These are phyloP conservation scores for Wickerhamomyces ciferrii DNA, from an alignment of 805 yeast genomes.

Conservation along the genomic window DNA sequence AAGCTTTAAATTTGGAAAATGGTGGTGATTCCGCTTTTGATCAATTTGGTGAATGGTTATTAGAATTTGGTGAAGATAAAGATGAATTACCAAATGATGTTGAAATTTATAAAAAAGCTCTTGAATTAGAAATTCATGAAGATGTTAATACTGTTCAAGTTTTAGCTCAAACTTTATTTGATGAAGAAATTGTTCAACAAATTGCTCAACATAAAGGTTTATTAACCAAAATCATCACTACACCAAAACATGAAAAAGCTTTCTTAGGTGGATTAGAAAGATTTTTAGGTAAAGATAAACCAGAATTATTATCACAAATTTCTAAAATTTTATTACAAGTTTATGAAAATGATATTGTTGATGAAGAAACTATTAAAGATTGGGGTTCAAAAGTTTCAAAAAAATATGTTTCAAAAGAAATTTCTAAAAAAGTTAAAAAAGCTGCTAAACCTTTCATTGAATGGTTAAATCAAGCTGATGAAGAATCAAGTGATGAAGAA, in stretches of 20 bases:
- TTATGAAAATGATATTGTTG: constrained; percentile 77
- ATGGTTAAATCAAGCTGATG: constrained; percentile 95
- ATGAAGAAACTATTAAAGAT: constrained; percentile 73
- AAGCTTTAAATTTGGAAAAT: constrained; percentile 45
- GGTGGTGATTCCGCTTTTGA: constrained; percentile 47
- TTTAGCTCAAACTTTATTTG: constrained; percentile 84
- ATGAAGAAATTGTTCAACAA: constrained; percentile 68
- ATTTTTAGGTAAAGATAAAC: constrained; percentile 77
- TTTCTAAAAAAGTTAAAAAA: constrained; percentile 88
- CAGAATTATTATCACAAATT: constrained; percentile 60
- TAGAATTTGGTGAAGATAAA: constrained; percentile 47
- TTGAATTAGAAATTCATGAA: constrained; percentile 65
- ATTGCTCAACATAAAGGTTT: constrained; percentile 77
- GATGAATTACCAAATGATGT: constrained; percentile 72
- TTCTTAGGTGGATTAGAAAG: constrained; percentile 96
- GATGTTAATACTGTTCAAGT: constrained; percentile 83
- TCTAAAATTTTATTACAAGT: constrained; percentile 80
- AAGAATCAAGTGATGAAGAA: constrained; percentile 24
- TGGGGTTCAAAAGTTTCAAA: constrained; percentile 93
- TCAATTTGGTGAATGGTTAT: constrained; percentile 87
- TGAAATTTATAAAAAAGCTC: constrained; percentile 87
- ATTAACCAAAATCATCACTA: constrained; percentile 67
- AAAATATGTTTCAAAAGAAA: constrained; percentile 89
- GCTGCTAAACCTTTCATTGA: constrained; percentile 94
- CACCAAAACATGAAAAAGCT: constrained; percentile 74